Conservation (phyloP, 306 rosid species). For the Adenanthera pavonina region DNA sequence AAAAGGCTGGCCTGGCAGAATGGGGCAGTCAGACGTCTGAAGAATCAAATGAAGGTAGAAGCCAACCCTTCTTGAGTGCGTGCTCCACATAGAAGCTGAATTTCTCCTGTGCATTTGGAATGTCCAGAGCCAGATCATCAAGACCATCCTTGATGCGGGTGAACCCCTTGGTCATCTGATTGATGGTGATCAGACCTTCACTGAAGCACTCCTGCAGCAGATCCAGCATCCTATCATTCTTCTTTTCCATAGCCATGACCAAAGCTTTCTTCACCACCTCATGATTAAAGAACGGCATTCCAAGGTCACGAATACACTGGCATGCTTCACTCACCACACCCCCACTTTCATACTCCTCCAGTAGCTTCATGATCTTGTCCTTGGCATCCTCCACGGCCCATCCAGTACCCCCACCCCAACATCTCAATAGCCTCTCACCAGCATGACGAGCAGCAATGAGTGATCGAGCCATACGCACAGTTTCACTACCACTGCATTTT, state of each 20-base stretch:
- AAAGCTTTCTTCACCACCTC: constrained; percentile 98
- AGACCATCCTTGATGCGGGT: constrained; percentile 84
- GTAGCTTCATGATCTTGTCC: constrained; percentile 89
- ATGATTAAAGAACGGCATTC: constrained; percentile 96
- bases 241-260: constrained; percentile 99
- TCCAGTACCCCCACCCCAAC: constrained; percentile 99
- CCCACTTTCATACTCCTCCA: constrained; percentile 96
- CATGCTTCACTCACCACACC: constrained; percentile 91
- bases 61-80: constrained; percentile 81
- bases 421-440: constrained; percentile 92
- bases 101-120: constrained; percentile 83
- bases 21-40: constrained; percentile 48
- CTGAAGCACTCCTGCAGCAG: constrained; percentile 87
- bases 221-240: constrained; percentile 84
- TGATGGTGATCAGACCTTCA: constrained; percentile 90
- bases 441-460: constrained; percentile 93
- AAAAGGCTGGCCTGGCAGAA: constrained; percentile 45
- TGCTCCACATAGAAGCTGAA: constrained; percentile 74
- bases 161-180: constrained; percentile 94
- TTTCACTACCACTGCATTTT: constrained; percentile 78
- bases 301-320: constrained; percentile 92
- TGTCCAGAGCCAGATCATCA: constrained; percentile 95
- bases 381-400: constrained; percentile 99
- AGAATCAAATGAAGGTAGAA: constrained; percentile 66
- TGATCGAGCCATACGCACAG: constrained; percentile 81